These are phyloP conservation scores for Ormosia semicastrata DNA, from an alignment of 306 rosid genomes.

Conservation along the genomic window DNA sequence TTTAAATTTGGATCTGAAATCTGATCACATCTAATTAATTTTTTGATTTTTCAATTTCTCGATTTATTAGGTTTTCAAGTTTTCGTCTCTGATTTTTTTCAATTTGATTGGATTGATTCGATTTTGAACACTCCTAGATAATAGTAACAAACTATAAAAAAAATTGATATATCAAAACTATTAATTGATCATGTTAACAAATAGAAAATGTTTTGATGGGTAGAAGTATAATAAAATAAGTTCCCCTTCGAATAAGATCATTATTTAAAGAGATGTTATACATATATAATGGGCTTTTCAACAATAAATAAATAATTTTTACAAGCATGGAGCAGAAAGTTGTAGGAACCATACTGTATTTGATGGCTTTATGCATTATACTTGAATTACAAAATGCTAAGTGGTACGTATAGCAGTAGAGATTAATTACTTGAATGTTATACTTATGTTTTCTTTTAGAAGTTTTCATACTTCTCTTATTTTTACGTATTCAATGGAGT, in stretches of 20 bases:
- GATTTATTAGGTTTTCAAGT: too few relatives aligned
- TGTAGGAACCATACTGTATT: background rate
- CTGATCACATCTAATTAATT: too few relatives aligned
- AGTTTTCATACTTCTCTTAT: too few relatives aligned
- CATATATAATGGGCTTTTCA: background rate
- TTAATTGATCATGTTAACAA: background rate
- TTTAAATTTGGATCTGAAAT: too few relatives aligned
- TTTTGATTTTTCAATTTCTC: too few relatives aligned
- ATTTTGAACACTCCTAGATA: background rate
- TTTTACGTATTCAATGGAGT: too few relatives aligned
- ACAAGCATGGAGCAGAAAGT: background rate
- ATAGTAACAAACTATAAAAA: background rate
- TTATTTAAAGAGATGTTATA: background rate
- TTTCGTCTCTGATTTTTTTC: too few relatives aligned
- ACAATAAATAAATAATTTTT: background rate
- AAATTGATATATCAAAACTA: background rate
- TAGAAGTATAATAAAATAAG: background rate
- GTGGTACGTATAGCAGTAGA: background rate
- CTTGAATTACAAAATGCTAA: background rate
- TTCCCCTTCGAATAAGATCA: background rate
- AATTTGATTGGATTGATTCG: too few relatives aligned
- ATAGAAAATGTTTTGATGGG: background rate
- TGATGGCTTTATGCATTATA: too few relatives aligned
- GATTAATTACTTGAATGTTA: too few relatives aligned
- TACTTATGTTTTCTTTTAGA: too few relatives aligned